A percentile compares a stretch with the other conserved stretches of the same genome.
phyloP scores from a whole-genome alignment of 345 rosid genomes.

The Salix arbutifolia region DNA sequence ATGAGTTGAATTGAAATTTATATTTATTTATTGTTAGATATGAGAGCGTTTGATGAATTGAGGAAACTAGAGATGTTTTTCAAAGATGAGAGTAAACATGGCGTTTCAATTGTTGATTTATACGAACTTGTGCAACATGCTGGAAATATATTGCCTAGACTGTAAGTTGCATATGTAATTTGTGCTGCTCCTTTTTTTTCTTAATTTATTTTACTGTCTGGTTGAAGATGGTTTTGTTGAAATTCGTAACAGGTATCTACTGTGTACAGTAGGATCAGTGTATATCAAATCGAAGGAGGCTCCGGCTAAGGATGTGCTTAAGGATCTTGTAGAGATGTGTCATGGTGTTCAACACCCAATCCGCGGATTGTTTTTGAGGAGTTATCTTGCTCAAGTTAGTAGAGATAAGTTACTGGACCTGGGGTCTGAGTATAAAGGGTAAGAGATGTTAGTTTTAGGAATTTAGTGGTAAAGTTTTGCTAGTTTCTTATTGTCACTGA shows the following conservation, averaged over 20 bases:
- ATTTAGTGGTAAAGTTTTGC: neutral
- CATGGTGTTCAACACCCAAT: slow-evolving; percentile 95
- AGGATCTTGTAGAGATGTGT: slow-evolving; percentile 99
- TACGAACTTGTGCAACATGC: slow-evolving; percentile 30
- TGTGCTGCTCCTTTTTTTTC: neutral
- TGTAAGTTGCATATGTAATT: slow-evolving; percentile 4
- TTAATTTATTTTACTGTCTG: neutral
- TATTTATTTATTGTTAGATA: slow-evolving; percentile 9
- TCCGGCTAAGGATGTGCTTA: slow-evolving; percentile 89
- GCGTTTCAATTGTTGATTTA: slow-evolving; percentile 27
- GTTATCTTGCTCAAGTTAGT: slow-evolving; percentile 92
- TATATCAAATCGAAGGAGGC: slow-evolving; percentile 94
- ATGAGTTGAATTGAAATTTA: neutral
- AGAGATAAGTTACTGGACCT: slow-evolving; percentile 88
- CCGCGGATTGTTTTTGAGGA: slow-evolving; percentile 95
- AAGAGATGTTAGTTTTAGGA: slow-evolving; percentile 20
- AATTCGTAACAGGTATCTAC: slow-evolving; percentile 60
- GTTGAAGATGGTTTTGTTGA: neutral
- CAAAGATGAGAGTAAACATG: slow-evolving; percentile 29
- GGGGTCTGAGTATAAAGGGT: slow-evolving; percentile 96
- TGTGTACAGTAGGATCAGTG: slow-evolving; percentile 95
- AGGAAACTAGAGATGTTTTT: slow-evolving; percentile 31
- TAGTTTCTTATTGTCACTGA: neutral
- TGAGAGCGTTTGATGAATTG: slow-evolving; percentile 33
- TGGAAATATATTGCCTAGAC: slow-evolving; percentile 23